Evolutionary conservation across 768 basidiomycete genomes (phyloP), one percentile per base, ranked within the genome.

Genomic region (Lactifluus piperatus): DNA sequence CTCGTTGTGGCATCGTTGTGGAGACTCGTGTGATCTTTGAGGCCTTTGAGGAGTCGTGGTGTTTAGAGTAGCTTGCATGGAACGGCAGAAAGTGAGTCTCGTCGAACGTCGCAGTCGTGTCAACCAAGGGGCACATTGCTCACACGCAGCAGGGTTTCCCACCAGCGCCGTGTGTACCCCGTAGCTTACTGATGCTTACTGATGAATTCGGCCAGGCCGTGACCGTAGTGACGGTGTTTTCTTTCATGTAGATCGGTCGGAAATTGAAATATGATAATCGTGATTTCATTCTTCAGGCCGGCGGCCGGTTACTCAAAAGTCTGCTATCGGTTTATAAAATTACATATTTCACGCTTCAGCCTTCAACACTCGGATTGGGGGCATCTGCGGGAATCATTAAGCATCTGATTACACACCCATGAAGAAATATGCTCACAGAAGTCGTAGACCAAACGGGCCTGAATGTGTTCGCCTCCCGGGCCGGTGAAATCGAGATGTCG

Each of bases 371-470:
- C n/a, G 47, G 18, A 11, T 6, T 4, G 1, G 18, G 11, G 0
- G 7, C 24, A 26, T 51, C 56, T 57, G 26, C 32, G 16, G 27
- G 22, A 18, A 26, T 5, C 6, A 27, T 60, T 24, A 60, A 41
- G 41, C 24, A 27, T 34, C 32, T 22, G 7, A 20, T 27, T 34
- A 3, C 46, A 44, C 37, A 52, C 24, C 26, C 10, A 11, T 37
- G 16, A 10, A 47, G 57, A 43, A 22, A 11, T 39, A 49, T 8
- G 18, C 64, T 57, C 32, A 65, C 65, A 54, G 47, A 67, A 68
- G 48, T 69, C 68, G 57, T 68, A 69, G 30, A 67, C 63, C 18
- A 69, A 27, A 43, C 68, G 66, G 41, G 54, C 66, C 41, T 66
- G 52, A 41, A 69, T 46, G 37, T 56, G 47, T 49, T 68, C 64